Percentiles rank a stretch among this genome's conserved stretches.
phyloP scores from a whole-genome alignment of 768 basidiomycete species.

The Dictyophora rubrovolvata region DNA sequence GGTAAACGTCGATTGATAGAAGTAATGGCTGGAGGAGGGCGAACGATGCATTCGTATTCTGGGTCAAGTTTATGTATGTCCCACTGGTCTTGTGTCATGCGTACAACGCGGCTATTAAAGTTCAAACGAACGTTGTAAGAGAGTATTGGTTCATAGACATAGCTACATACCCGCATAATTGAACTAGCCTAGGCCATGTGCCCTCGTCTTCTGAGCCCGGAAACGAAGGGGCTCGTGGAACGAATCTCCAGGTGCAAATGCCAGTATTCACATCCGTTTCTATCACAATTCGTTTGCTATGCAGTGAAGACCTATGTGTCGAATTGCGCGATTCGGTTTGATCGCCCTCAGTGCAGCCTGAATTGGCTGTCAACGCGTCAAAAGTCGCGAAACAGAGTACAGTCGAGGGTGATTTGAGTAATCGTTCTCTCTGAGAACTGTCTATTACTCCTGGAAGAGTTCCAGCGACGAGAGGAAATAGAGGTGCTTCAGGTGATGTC shows the following conservation, averaged over 20 bases:
- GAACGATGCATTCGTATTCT: slow-evolving; percentile 56
- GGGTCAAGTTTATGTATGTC: slow-evolving; percentile 79
- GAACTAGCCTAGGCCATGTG: slow-evolving; percentile 53
- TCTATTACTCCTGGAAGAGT: slow-evolving; percentile 57
- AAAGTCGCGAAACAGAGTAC: slow-evolving; percentile 66
- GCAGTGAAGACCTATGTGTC: too few relatives aligned
- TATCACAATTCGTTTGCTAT: slow-evolving; percentile 55
- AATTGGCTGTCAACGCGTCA: slow-evolving; percentile 56
- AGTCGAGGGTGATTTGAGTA: slow-evolving; percentile 51
- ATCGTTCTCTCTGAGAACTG: slow-evolving; percentile 45
- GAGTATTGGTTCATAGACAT: not conserved
- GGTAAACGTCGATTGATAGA: slow-evolving; percentile 18
- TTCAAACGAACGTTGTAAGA: too few relatives aligned
- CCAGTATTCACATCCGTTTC: slow-evolving; percentile 40
- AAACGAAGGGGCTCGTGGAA: slow-evolving; percentile 55
- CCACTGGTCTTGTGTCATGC: slow-evolving; percentile 69
- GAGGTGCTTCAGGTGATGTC: too few relatives aligned
- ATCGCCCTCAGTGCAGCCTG: too few relatives aligned
- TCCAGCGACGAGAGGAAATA: slow-evolving; percentile 22
- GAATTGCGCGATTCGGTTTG: too few relatives aligned
- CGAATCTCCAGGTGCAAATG: slow-evolving; percentile 63
- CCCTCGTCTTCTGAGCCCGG: slow-evolving; percentile 55
- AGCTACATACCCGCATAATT: slow-evolving; percentile 56
- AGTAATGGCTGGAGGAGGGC: slow-evolving; percentile 15
- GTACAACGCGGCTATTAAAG: slow-evolving; percentile 12